Percentiles rank a stretch among this genome's conserved stretches.
Conservation (phyloP, 1,284 basidiomycete genomes). For the Fistulinella cinereoalba region DNA sequence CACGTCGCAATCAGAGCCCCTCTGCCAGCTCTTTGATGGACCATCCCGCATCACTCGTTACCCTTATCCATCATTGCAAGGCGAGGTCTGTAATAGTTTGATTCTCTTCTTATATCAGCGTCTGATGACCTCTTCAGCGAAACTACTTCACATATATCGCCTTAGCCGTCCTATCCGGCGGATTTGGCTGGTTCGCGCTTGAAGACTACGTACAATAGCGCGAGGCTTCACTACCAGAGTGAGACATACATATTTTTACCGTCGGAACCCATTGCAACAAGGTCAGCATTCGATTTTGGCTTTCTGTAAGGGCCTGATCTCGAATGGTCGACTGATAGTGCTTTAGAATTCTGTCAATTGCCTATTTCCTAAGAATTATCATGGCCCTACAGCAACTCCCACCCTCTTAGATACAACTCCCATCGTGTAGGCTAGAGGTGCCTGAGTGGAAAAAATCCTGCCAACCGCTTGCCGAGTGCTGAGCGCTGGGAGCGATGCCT, state of each 20-base stretch:
- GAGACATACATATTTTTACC: background rate
- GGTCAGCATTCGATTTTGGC: background rate
- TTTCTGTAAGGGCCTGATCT: background rate
- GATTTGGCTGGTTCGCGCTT: slow-evolving; percentile 23
- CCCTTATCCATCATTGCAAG: slow-evolving; percentile 8
- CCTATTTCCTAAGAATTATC: background rate
- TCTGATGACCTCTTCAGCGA: slow-evolving; percentile 3
- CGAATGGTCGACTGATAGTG: background rate
- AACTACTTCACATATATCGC: slow-evolving; percentile 10
- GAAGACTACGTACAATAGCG: slow-evolving; percentile 10
- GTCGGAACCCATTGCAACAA: background rate
- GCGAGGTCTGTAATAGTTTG: slow-evolving; percentile 15
- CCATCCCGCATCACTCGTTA: slow-evolving; percentile 36
- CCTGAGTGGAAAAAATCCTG: background rate
- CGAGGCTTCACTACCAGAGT: background rate
- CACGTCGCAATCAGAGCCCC: slow-evolving; percentile 16
- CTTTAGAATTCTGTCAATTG: background rate
- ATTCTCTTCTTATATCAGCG: background rate
- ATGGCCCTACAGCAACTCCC: background rate
- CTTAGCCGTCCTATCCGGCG: slow-evolving; percentile 20
- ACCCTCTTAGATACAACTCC: background rate
- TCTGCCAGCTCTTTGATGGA: slow-evolving; percentile 42
- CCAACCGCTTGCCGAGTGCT: background rate
- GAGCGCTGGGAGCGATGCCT: too few relatives aligned
- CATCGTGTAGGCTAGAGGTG: background rate